These are phyloP conservation scores for Omphalea diandra DNA, from an alignment of 441 rosid genomes.

Conservation along the genomic window DNA sequence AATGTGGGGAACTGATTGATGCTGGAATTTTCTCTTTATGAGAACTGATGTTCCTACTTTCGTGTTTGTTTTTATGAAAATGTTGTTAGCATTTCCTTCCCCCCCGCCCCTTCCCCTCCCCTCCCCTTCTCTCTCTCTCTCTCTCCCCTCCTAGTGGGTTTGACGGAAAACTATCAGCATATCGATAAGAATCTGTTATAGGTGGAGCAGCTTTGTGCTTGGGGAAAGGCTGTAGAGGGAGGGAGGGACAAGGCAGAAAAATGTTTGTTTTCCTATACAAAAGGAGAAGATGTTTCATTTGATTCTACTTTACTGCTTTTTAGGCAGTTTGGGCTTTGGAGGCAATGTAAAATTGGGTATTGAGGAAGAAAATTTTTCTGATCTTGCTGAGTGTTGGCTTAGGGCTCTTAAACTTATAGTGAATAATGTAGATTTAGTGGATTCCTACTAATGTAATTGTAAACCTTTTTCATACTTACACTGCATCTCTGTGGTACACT, in stretches of 20 bases:
- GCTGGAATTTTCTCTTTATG: neutral
- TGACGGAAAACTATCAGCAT: neutral
- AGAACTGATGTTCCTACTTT: neutral
- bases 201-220: neutral
- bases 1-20: neutral
- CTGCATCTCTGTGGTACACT: no score
- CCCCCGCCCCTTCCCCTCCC: no score
- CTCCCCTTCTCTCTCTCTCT: neutral
- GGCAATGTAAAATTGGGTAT: neutral
- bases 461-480: neutral
- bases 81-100: no score
- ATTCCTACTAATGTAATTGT: neutral
- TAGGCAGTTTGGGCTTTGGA: neutral
- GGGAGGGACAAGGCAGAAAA: no score
- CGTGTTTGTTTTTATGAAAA: neutral
- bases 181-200: neutral
- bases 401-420: neutral
- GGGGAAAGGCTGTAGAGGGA: no score
- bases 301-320: neutral
- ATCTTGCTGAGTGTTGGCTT: neutral
- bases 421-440: neutral
- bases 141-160: neutral
- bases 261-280: neutral
- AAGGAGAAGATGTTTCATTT: neutral
- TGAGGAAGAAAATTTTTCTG: neutral